Base-by-base conservation (phyloP, 108 stramenopile species). In the Licmophora abbreviata region DNA sequence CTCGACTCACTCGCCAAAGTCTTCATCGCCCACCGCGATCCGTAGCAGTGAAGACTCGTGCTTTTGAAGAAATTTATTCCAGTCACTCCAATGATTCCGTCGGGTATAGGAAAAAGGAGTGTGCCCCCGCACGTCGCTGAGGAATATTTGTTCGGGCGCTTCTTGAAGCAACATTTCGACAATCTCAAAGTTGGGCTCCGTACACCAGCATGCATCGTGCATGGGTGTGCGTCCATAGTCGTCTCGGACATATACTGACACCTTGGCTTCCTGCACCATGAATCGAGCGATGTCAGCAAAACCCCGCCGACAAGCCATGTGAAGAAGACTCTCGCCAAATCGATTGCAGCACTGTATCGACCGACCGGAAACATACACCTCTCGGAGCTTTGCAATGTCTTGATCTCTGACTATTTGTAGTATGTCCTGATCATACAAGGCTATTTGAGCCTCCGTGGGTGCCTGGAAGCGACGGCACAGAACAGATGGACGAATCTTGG, bases 161-260 rank as follows among this genome's bases (percentile, higher is more conserved):
- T 42, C 21, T 30, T 41, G 17, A 22, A 71, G 14, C 2, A 76
- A 20, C 32, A 68, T 28, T 10, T 70, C 61, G 9, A 76, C 49
- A 8, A 76, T 10, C 22, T 62, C 57, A 31, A 54, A 63, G 35
- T 75, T 66, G 5, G 73, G 73, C 29, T 41, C 26, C 37, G 44
- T 15, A 29, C 64, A 62, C 82, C 82, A 83, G 48, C 54, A 78
- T 31, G 76, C 77, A 66, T 83, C 82, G 50, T 78, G 77, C 47
- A 79, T 27, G 9, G 74, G 66, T 1, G 66, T 83, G 14, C 77
- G 58, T 10, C 82, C 82, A 48, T 54, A 66, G 46, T 83, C 82
- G 48, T 76, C 74, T 18, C 59, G 35, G 25, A 71, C 46, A 23
- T 53, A 22, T 28, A 59, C 29, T 6, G 46, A 35, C 11, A 75